Base-by-base conservation (phyloP, 2,329 filamentous ascomycete species). In the Pseudocercospora vitis region DNA sequence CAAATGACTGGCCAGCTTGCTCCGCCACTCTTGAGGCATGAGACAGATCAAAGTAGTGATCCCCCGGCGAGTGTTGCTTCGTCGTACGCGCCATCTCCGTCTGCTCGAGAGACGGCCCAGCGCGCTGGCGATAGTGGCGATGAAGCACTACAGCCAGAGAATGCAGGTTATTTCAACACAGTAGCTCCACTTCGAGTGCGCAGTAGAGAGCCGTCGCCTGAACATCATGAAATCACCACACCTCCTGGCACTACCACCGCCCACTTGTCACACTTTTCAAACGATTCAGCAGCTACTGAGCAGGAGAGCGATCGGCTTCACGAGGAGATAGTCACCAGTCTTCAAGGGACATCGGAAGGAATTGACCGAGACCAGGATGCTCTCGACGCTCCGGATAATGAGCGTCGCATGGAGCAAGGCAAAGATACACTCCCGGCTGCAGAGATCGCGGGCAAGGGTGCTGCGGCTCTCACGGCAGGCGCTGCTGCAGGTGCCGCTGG, bases 271-370 rank as follows among this genome's bases (percentile, higher is more conserved):
- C 49, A 51, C 26, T 32, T 57, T 24, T 55, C 60, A 14, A 58
- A 52, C 14, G 60, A 64, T 33, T 62, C 60, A 18, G 58, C 50
- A 12, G 55, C 79, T 0, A 78, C 82, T 24, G 76, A 85, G 54
- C 82, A 85, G 60, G 87, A 90, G 63, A 90, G 81, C 63, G 88
- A 91, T 60, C 77, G 81, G 52, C 69, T 91, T 42, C 79, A 84
- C 23, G 85, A 89, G 55, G 88, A 91, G 63, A 91, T 91, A 50
- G 83, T 89, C 49, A 83, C 81, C 53, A 87, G 83, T 35, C 74
- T 91, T 39, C 63, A 49, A 39, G 24, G n/a, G 6, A 50, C 40
- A 8, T 50, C 51, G 4, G 63, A 64, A 21, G 63, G 66, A 35
- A 44, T 48, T 16, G 58, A 59, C 18, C 45, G 62, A 6, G 59